phyloP scores from a whole-genome alignment of 768 basidiomycete genomes.

The Gelatoporia subvermispora region DNA sequence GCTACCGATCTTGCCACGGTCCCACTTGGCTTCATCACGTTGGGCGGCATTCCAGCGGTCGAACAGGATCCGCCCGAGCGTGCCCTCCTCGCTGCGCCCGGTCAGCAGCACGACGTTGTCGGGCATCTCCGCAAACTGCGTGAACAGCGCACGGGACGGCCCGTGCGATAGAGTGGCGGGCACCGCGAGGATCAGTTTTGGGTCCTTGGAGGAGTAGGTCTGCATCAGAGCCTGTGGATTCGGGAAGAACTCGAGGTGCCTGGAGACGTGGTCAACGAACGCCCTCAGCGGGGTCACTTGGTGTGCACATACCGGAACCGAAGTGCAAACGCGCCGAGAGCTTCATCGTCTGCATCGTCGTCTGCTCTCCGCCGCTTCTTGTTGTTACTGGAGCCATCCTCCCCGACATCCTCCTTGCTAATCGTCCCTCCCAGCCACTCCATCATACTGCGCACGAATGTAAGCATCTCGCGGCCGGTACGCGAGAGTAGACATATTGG shows the following conservation, averaged over 20 bases:
- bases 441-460: slow-evolving; percentile 94
- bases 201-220: slow-evolving; percentile 79
- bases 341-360: slow-evolving; percentile 66
- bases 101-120: slow-evolving; percentile 90
- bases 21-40: slow-evolving; percentile 78
- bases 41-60: slow-evolving; percentile 84
- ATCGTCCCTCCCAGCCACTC: slow-evolving; percentile 98
- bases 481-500: slow-evolving; percentile 93
- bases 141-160: slow-evolving; percentile 80
- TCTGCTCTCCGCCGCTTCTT: slow-evolving; percentile 33
- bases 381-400: slow-evolving; percentile 49
- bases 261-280: slow-evolving; percentile 26
- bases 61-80: slow-evolving; percentile 74
- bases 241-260: slow-evolving; percentile 89
- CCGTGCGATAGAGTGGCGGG: slow-evolving; percentile 93
- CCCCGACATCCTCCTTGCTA: slow-evolving; percentile 87
- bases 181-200: slow-evolving; percentile 91
- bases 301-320: slow-evolving; percentile 74
- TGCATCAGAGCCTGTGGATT: slow-evolving; percentile 76
- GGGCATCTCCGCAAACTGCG: slow-evolving; percentile 75
- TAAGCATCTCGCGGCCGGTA: slow-evolving; percentile 89
- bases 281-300: neutral
- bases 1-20: slow-evolving; percentile 83
- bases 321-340: slow-evolving; percentile 78
- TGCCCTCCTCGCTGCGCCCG: slow-evolving; percentile 70